These are phyloP conservation scores for Penicillium verhagenii DNA, from an alignment of 495 filamentous ascomycete genomes.

Conservation along the genomic window DNA sequence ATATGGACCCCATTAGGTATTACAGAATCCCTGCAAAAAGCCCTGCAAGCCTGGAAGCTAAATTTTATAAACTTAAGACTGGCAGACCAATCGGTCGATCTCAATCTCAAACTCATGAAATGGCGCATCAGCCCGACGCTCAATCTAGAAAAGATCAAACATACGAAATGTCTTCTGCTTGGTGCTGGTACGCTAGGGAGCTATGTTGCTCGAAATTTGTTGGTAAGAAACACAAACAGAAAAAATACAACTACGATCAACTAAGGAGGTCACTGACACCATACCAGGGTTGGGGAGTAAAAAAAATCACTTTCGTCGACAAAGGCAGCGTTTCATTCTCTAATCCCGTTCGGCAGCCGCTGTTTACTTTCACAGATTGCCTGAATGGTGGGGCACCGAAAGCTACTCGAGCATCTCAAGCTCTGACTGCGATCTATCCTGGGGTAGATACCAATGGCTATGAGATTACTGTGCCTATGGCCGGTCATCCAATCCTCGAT, in stretches of 20 bases:
- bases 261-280: neutral
- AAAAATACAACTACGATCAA: neutral
- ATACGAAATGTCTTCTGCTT: conserved; percentile 88
- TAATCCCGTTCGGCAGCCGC: conserved; percentile 93
- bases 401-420: conserved; percentile 76
- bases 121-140: conserved; percentile 91
- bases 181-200: conserved; percentile 92
- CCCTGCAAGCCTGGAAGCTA: neutral
- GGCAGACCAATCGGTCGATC: conserved; percentile 93
- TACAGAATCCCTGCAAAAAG: neutral
- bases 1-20: conserved; percentile 83
- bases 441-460: conserved; percentile 79
- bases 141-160: conserved; percentile 84
- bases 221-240: conserved; percentile 43
- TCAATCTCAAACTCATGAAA: conserved; percentile 98
- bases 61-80: conserved; percentile 49
- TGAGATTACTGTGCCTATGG: conserved; percentile 87
- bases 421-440: conserved; percentile 83
- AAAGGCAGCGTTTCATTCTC: conserved; percentile 93
- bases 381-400: conserved; percentile 82
- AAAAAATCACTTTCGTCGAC: conserved; percentile 93
- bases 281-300: conserved; percentile 83
- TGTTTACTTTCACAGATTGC: conserved; percentile 89
- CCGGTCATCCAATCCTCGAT: conserved; percentile 81
- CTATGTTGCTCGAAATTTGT: conserved; percentile 84